Conservation (phyloP, 345 rosid genomes). For the Populus ilicifolia region DNA sequence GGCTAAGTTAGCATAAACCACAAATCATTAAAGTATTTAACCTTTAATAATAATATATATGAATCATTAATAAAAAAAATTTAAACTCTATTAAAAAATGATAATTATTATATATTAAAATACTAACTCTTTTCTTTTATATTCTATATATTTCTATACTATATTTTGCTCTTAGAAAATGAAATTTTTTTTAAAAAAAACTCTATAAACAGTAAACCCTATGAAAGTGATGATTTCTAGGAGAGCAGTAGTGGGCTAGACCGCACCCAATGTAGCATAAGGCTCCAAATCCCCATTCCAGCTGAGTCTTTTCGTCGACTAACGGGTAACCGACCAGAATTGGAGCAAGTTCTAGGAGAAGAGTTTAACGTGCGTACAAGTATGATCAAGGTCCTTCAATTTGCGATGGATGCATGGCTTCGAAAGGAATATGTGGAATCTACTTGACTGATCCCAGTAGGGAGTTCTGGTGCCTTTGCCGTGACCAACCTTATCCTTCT, state of each 20-base stretch:
- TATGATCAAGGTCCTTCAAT: fast-evolving
- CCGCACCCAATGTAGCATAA: neutral
- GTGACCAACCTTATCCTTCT: neutral
- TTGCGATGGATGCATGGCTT: conserved; percentile 24
- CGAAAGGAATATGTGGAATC: conserved; percentile 49
- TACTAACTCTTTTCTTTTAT: too few relatives aligned
- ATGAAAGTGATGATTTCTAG: neutral
- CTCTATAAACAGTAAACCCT: neutral
- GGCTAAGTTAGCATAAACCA: too few relatives aligned
- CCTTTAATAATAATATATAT: too few relatives aligned
- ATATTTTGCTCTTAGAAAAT: too few relatives aligned
- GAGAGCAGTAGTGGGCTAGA: too few relatives aligned
- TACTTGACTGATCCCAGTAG: neutral
- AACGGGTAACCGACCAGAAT: fast-evolving
- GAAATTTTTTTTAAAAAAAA: too few relatives aligned
- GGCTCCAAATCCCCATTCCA: neutral
- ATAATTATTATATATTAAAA: too few relatives aligned
- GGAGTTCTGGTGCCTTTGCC: conserved; percentile 37
- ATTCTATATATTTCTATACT: too few relatives aligned
- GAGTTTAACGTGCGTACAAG: conserved; percentile 30
- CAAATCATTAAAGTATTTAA: too few relatives aligned
- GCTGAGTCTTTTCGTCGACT: fast-evolving
- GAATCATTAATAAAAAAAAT: fast-evolving
- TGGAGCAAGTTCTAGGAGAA: neutral
- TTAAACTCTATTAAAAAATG: too few relatives aligned